phyloP scores from a whole-genome alignment of 805 yeast genomes.

The Barnettozyma siamensis region DNA sequence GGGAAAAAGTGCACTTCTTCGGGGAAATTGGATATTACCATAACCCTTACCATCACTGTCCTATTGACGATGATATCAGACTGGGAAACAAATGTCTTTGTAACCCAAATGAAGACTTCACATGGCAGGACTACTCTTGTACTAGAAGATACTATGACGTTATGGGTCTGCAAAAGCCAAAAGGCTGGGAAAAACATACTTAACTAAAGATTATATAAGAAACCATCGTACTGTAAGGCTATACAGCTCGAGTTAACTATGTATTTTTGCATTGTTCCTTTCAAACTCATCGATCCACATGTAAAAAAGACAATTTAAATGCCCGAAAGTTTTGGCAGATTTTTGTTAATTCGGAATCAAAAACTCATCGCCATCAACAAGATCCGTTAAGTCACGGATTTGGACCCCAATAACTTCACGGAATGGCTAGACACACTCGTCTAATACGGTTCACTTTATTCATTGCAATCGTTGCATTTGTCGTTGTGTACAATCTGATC shows the following conservation, averaged over 20 bases:
- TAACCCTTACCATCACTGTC: constrained; percentile 77
- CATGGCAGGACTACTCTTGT: constrained; percentile 73
- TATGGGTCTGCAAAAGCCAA: constrained; percentile 52
- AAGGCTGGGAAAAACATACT: constrained; percentile 64
- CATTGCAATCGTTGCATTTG: constrained; percentile 12
- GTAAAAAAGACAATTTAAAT: too few relatives aligned
- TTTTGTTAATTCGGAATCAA: too few relatives aligned
- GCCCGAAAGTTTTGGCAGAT: too few relatives aligned
- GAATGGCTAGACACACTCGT: constrained; percentile 13
- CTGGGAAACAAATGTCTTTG: constrained; percentile 62
- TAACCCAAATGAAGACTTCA: constrained; percentile 63
- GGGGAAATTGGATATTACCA: constrained; percentile 83
- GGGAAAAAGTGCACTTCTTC: constrained; percentile 70
- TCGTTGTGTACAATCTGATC: constrained; percentile 15
- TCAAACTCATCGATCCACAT: too few relatives aligned
- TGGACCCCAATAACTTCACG: neutral
- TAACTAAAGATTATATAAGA: too few relatives aligned
- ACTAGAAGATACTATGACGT: constrained; percentile 56
- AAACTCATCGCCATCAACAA: too few relatives aligned
- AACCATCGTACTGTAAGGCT: too few relatives aligned
- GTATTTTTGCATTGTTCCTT: too few relatives aligned
- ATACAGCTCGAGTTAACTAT: too few relatives aligned
- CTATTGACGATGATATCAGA: constrained; percentile 59
- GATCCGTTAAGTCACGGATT: too few relatives aligned
- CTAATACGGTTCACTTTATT: constrained; percentile 17